Evolutionary conservation across 1,284 basidiomycete genomes (phyloP), one percentile per base, ranked within the genome.

Genomic region (Coniophora puteana): DNA sequence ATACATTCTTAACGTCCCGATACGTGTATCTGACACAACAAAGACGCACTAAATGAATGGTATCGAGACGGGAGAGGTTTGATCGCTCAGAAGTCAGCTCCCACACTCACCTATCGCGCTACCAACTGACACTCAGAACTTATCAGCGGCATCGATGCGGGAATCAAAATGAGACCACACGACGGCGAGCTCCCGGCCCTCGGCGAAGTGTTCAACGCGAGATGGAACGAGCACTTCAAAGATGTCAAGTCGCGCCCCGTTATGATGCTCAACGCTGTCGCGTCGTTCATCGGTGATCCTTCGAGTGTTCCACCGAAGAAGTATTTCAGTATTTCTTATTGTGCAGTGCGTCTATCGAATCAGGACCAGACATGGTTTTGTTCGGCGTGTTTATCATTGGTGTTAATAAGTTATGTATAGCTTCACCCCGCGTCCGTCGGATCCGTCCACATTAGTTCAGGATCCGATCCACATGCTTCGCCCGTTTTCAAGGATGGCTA

Each of bases 81-180:
- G 24, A 52, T 63, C 36, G 58, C 60, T 1, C 47, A 55, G 33
- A 65, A 63, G 65, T 65, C 22, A 38, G 52, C 23, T 31, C 14
- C 29, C 8, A 27, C 10, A 14, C 20, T 31, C n/a, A 6, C 7
- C 7, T 31, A 6, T n/a, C n/a, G 6, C 20, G 29, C n/a, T 2
- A 44, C 4, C 7, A 12, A 2, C n/a, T 36, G 16, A 21, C 13
- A 22, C 26, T 13, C 12, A 17, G n/a, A n/a, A 13, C 22, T 4
- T 35, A 5, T 18, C 28, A 77, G 74, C 40, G 59, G 56, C 5
- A 44, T 66, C 28, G 73, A 77, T 38, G 63, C 64, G 4, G 74
- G 69, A 2, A 61, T 72, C 47, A 78, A 78, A 51, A 49, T 74
- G 12, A 67, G 77, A 8, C 76, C 76, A 2, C 61, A 52, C 5